Evolutionary conservation across 2,329 filamentous ascomycete species (phyloP).

Genomic region (Sclerotinia minor): DNA sequence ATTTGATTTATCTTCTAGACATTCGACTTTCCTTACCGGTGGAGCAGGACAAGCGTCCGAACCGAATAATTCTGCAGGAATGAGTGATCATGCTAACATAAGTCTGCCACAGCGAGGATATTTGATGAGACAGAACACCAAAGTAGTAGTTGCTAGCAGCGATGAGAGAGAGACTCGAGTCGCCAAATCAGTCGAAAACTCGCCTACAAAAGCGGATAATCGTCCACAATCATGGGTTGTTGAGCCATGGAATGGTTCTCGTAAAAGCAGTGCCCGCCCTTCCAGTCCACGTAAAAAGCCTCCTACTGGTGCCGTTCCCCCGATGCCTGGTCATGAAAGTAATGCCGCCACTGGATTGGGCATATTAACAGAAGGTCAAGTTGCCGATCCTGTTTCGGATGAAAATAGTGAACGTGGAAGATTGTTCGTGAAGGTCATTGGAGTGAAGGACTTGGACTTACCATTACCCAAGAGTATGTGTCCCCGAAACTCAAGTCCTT

Average conservation of each 20-base stretch:
- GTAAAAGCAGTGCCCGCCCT: constrained; percentile 61
- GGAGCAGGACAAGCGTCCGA: constrained; percentile 50
- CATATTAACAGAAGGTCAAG: constrained; percentile 59
- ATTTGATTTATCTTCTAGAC: constrained; percentile 45
- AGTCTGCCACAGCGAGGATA: constrained; percentile 82
- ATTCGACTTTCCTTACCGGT: constrained; percentile 29
- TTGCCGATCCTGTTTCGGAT: constrained; percentile 53
- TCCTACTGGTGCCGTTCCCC: constrained; percentile 65
- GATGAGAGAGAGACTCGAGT: constrained; percentile 56
- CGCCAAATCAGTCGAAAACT: constrained; percentile 64
- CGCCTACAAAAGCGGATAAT: constrained; percentile 66
- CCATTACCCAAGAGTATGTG: constrained; percentile 79
- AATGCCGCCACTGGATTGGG: constrained; percentile 61
- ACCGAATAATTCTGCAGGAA: constrained; percentile 19
- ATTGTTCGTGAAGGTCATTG: constrained; percentile 97
- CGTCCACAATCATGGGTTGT: constrained; percentile 93
- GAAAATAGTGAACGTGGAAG: constrained; percentile 87
- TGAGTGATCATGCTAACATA: constrained; percentile 59
- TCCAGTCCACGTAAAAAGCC: constrained; percentile 46
- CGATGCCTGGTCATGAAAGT: constrained; percentile 84
- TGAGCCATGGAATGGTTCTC: constrained; percentile 92
- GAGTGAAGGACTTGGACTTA: constrained; percentile 91
- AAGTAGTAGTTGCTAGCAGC: constrained; percentile 86
- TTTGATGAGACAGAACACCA: constrained; percentile 97
- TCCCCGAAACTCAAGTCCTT: not conserved